Base-by-base conservation (phyloP, 371 early-diverging fungal genomes). In the Choanephora cucurbitarum region DNA sequence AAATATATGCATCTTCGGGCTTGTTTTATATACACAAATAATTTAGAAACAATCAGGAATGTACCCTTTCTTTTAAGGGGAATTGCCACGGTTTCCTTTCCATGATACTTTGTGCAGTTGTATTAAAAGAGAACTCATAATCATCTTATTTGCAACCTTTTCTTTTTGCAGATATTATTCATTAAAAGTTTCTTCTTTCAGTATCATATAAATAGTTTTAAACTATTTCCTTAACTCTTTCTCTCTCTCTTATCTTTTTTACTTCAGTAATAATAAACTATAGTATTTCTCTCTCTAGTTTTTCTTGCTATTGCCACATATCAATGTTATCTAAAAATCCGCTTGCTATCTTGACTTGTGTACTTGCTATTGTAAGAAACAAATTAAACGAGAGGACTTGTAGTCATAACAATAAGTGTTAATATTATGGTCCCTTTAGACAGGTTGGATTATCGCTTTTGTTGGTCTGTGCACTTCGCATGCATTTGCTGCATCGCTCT, bases 381-480 rank as follows among this genome's bases (percentile, higher is more conserved):
- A 49, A 41, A 44, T 24, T 15, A 10, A 13, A 37, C 19, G 37
- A n/a, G n/a, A n/a, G n/a, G n/a, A n/a, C n/a, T n/a, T n/a, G n/a
- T n/a, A n/a, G n/a, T n/a, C n/a, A n/a, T n/a, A n/a, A n/a, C n/a
- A n/a, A n/a, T n/a, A n/a, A n/a, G n/a, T n/a, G n/a, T n/a, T n/a
- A n/a, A n/a, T n/a, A n/a, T n/a, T n/a, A n/a, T n/a, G n/a, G n/a
- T n/a, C 18, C 10, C 10, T 17, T 46, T 47, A 75, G 75, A 58
- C 67, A 49, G 77, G 73, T 10, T 77, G 77, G 77, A 31, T 69
- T 3, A 44, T 71, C 40, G 52, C 68, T n/a, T 73, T 77, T 61
- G 49, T 60, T 23, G 71, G 73, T 31, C 57, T 77, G 33, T 73
- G 73, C 54, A 55, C 60, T n/a, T 60, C 73, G 5, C 58, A 44